These are phyloP conservation scores for Carex scoparia DNA, from an alignment of 176 grass and related monocot species.

Conservation along the genomic window DNA sequence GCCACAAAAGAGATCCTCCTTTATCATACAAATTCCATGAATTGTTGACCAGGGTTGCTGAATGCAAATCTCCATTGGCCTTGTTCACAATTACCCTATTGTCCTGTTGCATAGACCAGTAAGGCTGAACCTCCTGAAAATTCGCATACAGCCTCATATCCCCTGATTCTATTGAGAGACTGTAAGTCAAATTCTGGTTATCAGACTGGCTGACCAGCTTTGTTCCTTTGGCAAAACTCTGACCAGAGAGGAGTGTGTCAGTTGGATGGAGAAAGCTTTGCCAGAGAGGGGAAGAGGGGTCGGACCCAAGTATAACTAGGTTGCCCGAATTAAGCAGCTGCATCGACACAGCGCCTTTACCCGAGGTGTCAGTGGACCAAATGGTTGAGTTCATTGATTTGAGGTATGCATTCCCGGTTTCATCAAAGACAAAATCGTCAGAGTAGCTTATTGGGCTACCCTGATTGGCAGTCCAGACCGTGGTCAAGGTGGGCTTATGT, in stretches of 20 bases:
- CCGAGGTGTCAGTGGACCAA: conserved; percentile 59
- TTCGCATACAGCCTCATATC: conserved; percentile 59
- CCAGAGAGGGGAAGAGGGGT: conserved; percentile 51
- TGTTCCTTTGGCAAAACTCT: conserved; percentile 65
- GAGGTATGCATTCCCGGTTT: conserved; percentile 63
- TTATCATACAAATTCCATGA: conserved; percentile 81
- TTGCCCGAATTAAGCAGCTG: conserved; percentile 70
- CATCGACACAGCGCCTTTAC: conserved; percentile 45
- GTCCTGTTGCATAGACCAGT: conserved; percentile 72
- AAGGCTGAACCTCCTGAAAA: conserved; percentile 52
- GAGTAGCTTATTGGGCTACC: conserved; percentile 45
- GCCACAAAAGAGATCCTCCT: conserved; percentile 38
- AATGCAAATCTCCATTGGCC: conserved; percentile 39
- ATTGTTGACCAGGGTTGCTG: conserved; percentile 45
- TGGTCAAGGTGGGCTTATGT: conserved; percentile 36
- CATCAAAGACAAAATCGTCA: conserved; percentile 60
- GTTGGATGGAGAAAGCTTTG: conserved; percentile 90
- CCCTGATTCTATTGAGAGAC: conserved; percentile 59
- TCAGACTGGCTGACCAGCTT: conserved; percentile 44
- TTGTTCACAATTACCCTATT: conserved; percentile 38
- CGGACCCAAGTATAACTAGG: conserved; percentile 54
- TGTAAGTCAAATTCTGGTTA: conserved; percentile 49
- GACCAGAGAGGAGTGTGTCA: conserved; percentile 66
- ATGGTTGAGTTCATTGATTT: conserved; percentile 40
- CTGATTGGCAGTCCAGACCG: conserved; percentile 74